Percentiles rank a stretch among this genome's conserved stretches.
phyloP scores from a whole-genome alignment of 257 asterid species.

The Solanum ossicruentum region DNA sequence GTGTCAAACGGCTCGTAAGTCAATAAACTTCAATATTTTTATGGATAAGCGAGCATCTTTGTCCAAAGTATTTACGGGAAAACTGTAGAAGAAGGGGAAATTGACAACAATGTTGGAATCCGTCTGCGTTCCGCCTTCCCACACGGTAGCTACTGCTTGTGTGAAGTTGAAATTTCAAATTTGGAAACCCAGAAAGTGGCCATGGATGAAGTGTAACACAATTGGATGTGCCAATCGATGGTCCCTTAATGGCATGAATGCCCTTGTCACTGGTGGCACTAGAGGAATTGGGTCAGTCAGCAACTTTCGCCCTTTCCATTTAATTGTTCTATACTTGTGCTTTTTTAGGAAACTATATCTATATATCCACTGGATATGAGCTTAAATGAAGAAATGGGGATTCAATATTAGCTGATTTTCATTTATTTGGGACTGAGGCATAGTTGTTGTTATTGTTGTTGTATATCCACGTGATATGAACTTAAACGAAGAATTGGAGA shows the following conservation, averaged over 20 bases:
- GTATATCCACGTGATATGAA: background rate
- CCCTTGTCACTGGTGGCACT: slow-evolving; percentile 57
- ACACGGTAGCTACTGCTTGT: background rate
- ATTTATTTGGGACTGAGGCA: background rate
- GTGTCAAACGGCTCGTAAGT: too few relatives aligned
- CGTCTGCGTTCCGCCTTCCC: background rate
- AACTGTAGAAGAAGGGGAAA: background rate
- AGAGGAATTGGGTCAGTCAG: slow-evolving; percentile 39
- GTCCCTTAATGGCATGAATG: slow-evolving; percentile 49
- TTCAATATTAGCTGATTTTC: background rate
- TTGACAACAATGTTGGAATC: background rate
- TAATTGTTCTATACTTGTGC: background rate
- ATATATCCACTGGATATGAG: background rate
- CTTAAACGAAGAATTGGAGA: background rate
- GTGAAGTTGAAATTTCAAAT: background rate
- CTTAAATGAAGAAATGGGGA: background rate
- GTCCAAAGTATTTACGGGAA: too few relatives aligned
- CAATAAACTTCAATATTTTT: too few relatives aligned
- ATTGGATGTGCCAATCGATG: slow-evolving; percentile 15
- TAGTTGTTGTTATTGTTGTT: background rate
- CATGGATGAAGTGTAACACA: background rate
- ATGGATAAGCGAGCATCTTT: too few relatives aligned
- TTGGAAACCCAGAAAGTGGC: background rate
- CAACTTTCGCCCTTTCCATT: background rate
- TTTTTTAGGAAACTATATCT: background rate